Conservation (phyloP, 768 basidiomycete species). For the Tremella yokohamensis region DNA sequence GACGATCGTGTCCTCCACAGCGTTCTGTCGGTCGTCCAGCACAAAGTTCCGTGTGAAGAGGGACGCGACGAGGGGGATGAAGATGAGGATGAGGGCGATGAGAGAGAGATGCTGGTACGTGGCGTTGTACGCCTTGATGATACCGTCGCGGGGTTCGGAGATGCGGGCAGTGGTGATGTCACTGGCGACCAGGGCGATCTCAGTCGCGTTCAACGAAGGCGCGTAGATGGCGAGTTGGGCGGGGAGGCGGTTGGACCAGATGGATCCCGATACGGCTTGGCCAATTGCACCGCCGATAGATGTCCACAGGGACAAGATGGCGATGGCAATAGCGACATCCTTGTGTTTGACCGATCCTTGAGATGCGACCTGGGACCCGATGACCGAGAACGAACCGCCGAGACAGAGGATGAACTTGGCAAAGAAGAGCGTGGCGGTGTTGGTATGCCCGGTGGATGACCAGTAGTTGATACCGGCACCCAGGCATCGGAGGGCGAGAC, state of each 20-base stretch:
- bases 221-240: slow-evolving; percentile 40
- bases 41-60: no score
- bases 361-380: slow-evolving; percentile 46
- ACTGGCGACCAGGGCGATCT: slow-evolving; percentile 42
- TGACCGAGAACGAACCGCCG: slow-evolving; percentile 46
- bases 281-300: slow-evolving; percentile 51
- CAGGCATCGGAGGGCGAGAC: slow-evolving; percentile 16
- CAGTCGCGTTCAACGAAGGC: slow-evolving; percentile 31
- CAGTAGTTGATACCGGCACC: slow-evolving; percentile 1
- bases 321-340: slow-evolving; percentile 51
- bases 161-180: slow-evolving; percentile 35
- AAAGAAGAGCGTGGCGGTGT: slow-evolving; percentile 42
- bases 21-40: no score
- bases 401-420: slow-evolving; percentile 42
- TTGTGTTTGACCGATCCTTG: slow-evolving; percentile 52
- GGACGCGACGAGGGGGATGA: no score
- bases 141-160: slow-evolving; percentile 38
- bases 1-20: no score
- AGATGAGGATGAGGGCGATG: slow-evolving; percentile 18
- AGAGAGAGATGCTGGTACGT: slow-evolving; percentile 36
- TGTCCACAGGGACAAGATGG: slow-evolving; percentile 51
- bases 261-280: slow-evolving; percentile 47
- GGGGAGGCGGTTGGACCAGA: slow-evolving; percentile 40
- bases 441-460: slow-evolving; percentile 15
- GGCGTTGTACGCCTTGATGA: slow-evolving; percentile 35